Base-by-base conservation (phyloP, 2,329 filamentous ascomycete genomes). In the Calonectria hongkongensis region DNA sequence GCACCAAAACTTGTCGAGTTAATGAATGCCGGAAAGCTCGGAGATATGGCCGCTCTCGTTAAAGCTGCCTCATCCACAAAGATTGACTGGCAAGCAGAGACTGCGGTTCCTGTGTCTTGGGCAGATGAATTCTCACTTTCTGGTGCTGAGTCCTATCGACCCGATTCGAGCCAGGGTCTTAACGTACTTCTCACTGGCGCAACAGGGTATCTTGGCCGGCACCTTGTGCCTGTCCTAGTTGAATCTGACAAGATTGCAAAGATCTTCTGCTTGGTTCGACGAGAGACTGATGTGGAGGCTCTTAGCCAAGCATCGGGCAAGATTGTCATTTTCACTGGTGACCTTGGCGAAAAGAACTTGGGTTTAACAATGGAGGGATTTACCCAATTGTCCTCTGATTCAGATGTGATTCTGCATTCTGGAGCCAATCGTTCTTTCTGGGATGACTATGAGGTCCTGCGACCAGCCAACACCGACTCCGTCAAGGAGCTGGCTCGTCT, bases 251-350 rank as follows among this genome's bases (percentile, higher is more conserved):
- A 27, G 21, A 27, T 48, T 27, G 7, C 45, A 8, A 48, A 48
- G 45, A 27, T 48, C 1, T 48, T 48, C 9, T 48, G 45, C 21
- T 3, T 48, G 13, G 45, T 48, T 2, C n/a, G 45, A 48, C 45
- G 21, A 12, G 45, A 48, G 21, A 48, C 45, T 5, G 45, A 48
- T 48, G 21, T 48, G 21, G 45, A 48, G 13, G 21, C 21, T n/a
- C 45, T 48, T 3, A 21, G 45, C 21, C 25, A 48, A 8, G 21
- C 45, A 27, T 48, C 45, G 4, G 45, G 27, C 21, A 48, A 48
- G 45, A 48, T 48, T 48, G 21, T 15, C 45, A 48, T 48, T 25
- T 48, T 25, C 45, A 48, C 45, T 48, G 45, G 45, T 25, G 45
- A 48, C 21, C 45, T 48, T 8, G 45, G 45, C 25, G 45, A 48